Evolutionary conservation across 2,329 filamentous ascomycete genomes (phyloP).

Genomic region (Colletotrichum falcatum): DNA sequence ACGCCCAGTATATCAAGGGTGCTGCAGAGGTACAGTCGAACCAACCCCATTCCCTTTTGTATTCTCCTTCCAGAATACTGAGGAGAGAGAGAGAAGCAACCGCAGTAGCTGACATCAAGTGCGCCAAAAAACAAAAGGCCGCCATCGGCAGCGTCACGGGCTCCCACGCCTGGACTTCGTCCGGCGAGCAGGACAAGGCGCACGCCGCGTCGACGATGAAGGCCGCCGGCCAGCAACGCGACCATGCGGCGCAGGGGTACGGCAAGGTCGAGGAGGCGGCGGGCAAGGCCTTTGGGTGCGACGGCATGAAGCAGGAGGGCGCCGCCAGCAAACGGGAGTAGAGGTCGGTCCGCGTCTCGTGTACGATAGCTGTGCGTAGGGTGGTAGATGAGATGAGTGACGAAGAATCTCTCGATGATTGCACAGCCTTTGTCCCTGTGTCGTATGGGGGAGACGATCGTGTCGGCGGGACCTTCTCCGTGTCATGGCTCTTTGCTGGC

Average conservation of each 20-base stretch:
- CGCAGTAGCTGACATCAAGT: background rate
- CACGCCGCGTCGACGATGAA: slow-evolving; percentile 73
- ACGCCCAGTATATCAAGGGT: slow-evolving; percentile 77
- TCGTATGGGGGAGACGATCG: background rate
- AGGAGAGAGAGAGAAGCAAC: background rate
- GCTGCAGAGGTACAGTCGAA: slow-evolving; percentile 67
- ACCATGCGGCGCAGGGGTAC: slow-evolving; percentile 64
- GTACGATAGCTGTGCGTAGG: background rate
- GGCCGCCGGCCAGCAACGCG: slow-evolving; percentile 66
- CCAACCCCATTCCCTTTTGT: background rate
- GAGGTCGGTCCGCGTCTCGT: background rate
- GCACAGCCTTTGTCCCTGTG: background rate
- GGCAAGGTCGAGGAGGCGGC: slow-evolving; percentile 74
- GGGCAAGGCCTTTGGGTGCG: slow-evolving; percentile 73
- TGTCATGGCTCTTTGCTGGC: no score
- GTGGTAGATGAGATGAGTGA: no score
- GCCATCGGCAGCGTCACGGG: slow-evolving; percentile 72
- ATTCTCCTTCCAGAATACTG: accelerated
- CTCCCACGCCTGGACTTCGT: slow-evolving; percentile 71
- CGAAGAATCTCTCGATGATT: no score
- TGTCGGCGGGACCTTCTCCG: accelerated
- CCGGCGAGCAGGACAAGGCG: slow-evolving; percentile 73
- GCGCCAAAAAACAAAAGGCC: slow-evolving; percentile 55
- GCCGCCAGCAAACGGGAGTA: slow-evolving; percentile 59
- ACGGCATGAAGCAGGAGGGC: slow-evolving; percentile 76